Base-by-base conservation (phyloP, 345 rosid species). In the Dipteronia sinensis region DNA sequence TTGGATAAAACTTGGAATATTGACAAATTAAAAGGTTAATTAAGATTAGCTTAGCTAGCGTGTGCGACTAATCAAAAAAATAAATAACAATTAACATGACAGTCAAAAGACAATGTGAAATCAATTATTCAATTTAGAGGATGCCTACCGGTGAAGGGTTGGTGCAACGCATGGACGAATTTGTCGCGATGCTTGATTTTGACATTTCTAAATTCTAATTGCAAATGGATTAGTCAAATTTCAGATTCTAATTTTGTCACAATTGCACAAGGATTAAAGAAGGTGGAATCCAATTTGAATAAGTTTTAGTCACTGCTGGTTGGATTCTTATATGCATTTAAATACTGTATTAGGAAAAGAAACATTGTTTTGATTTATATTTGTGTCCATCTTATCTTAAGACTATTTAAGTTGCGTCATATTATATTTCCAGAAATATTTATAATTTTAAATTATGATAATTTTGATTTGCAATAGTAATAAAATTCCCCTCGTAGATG, bases 21-120 rank as follows among this genome's bases (percentile, higher is more conserved):
- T 16, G 23, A 38, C 9, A 63, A n/a, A n/a, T n/a, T n/a, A n/a
- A 63, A 66, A 47, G 49, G 2, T 3, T 31, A 31, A 34, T 27
- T 27, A 12, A 10, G 22, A 63, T 27, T 31, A 34, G 55, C 5
- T 27, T 31, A 34, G 55, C 5, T 13, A 2, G 70, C 2, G 10
- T 58, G 63, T 34, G 38, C 0, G 63, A 58, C 47, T 7, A 49
- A 49, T 49, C 16, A 34, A 67, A 44, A 15, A 46, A 67, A 65
- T n/a, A 27, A 62, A 34, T 34, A 34, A 34, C 38, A 34, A 34
- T 34, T 34, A 34, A 34, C 38, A 34, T 34, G 38, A 4, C 38
- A 62, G 77, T 73, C 83, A 81, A 81, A 71, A 38, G 64, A 58
- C 38, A 42, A 25, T 22, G 64, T 46, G 79, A 75, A 67, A 78